Conservation (phyloP, 495 filamentous ascomycete species). For the Neurospora sp. region DNA sequence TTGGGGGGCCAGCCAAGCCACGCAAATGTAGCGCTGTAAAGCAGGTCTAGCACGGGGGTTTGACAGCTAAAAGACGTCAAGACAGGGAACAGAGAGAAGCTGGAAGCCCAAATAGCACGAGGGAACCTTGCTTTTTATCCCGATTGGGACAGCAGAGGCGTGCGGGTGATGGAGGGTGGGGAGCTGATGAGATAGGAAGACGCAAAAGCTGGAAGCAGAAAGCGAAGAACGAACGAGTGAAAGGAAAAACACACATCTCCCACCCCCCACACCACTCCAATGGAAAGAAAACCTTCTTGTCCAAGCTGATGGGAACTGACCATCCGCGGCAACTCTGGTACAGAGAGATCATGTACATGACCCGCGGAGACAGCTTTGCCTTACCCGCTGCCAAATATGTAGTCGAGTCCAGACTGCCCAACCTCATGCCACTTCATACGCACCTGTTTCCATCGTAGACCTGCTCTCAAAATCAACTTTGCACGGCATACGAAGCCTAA, state of each 20-base stretch:
- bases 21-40: background rate
- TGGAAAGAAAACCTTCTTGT: background rate
- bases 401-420: background rate
- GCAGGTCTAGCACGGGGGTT: background rate
- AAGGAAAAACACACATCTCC: background rate
- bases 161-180: background rate
- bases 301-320: background rate
- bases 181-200: background rate
- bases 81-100: background rate
- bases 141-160: background rate
- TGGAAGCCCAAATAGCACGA: background rate
- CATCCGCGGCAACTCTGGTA: background rate
- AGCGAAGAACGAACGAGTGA: background rate
- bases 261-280: background rate
- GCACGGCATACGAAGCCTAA: background rate
- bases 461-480: background rate
- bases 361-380: background rate
- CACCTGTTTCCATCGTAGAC: background rate
- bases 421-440: background rate
- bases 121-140: background rate
- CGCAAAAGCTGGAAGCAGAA: background rate
- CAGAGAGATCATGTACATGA: background rate
- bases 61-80: background rate
- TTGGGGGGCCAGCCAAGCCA: background rate
- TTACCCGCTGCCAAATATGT: background rate